These are phyloP conservation scores for Cenococcum geophilum DNA, from an alignment of 495 filamentous ascomycete species.

Conservation along the genomic window DNA sequence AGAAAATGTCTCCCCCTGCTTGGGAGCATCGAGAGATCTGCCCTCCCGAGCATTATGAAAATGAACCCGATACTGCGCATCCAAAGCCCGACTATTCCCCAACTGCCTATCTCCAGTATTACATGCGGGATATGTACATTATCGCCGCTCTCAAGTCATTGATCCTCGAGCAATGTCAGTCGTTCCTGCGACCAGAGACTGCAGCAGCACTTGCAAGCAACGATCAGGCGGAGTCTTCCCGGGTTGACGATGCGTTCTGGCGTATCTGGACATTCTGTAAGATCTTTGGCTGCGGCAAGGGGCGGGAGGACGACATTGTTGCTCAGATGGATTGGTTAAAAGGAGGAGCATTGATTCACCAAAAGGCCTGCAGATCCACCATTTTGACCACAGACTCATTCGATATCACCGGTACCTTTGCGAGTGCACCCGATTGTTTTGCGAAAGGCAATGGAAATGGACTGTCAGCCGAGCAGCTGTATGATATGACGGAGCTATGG, in stretches of 20 bases:
- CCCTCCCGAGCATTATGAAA: constrained; percentile 48
- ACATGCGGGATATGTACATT: constrained; percentile 53
- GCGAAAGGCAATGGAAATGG: constrained; percentile 54
- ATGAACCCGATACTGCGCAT: constrained; percentile 44
- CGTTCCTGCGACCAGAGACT: constrained; percentile 55
- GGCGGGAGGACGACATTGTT: constrained; percentile 55
- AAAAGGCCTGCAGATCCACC: constrained; percentile 37
- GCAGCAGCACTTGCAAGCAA: constrained; percentile 49
- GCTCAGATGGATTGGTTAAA: constrained; percentile 62
- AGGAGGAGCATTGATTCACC: constrained; percentile 49
- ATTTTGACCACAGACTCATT: constrained; percentile 45
- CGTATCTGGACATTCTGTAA: constrained; percentile 66
- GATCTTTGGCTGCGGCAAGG: constrained; percentile 56
- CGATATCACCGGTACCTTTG: constrained; percentile 49
- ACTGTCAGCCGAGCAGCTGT: constrained; percentile 52
- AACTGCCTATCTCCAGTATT: constrained; percentile 49
- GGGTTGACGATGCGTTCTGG: constrained; percentile 63
- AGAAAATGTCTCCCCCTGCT: constrained; percentile 54
- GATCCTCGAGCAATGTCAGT: constrained; percentile 53
- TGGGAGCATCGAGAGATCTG: constrained; percentile 63
- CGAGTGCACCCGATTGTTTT: constrained; percentile 54
- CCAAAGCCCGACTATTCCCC: constrained; percentile 52
- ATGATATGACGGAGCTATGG: constrained; percentile 64
- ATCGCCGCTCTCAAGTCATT: constrained; percentile 55
- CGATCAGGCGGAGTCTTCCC: constrained; percentile 45